These are phyloP conservation scores for Entoloma clypeatum DNA, from an alignment of 1,284 basidiomycete genomes.

Conservation along the genomic window DNA sequence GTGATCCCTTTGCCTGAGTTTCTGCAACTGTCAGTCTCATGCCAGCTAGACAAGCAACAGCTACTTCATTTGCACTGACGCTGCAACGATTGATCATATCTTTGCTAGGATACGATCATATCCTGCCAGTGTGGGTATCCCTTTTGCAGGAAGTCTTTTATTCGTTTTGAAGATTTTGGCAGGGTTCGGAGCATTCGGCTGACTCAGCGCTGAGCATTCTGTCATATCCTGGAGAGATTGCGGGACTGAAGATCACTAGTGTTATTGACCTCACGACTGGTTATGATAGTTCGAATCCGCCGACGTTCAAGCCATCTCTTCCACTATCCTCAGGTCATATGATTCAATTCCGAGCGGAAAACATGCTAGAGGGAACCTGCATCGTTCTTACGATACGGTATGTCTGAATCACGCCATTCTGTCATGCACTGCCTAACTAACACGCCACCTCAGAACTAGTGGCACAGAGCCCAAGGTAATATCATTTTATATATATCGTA, in stretches of 20 bases:
- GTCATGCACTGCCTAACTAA: not conserved
- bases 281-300: conserved; percentile 70
- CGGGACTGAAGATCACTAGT: conserved; percentile 52
- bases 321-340: conserved; percentile 80
- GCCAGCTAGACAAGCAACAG: conserved; percentile 69
- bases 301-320: conserved; percentile 57
- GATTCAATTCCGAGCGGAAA: conserved; percentile 71
- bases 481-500: not conserved
- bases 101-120: conserved; percentile 64
- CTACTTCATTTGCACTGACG: conserved; percentile 74
- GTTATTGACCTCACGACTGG: conserved; percentile 73
- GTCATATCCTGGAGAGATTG: conserved; percentile 60
- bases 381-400: conserved; percentile 68
- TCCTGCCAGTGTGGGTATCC: conserved; percentile 30
- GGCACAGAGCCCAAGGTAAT: conserved; percentile 84
- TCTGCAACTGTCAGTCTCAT: conserved; percentile 1
- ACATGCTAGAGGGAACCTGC: conserved; percentile 38
- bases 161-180: too few species aligned
- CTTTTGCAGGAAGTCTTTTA: too few species aligned
- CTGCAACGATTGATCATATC: conserved; percentile 58
- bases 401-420: conserved; percentile 13
- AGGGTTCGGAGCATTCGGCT: too few species aligned
- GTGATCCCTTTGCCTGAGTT: conserved; percentile 25
- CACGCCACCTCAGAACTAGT: conserved; percentile 53
- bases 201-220: conserved; percentile 1